Evolutionary conservation across 108 stramenopile species (phyloP), one percentile per base, ranked within the genome.

Genomic region (Nitzschia putrida): DNA sequence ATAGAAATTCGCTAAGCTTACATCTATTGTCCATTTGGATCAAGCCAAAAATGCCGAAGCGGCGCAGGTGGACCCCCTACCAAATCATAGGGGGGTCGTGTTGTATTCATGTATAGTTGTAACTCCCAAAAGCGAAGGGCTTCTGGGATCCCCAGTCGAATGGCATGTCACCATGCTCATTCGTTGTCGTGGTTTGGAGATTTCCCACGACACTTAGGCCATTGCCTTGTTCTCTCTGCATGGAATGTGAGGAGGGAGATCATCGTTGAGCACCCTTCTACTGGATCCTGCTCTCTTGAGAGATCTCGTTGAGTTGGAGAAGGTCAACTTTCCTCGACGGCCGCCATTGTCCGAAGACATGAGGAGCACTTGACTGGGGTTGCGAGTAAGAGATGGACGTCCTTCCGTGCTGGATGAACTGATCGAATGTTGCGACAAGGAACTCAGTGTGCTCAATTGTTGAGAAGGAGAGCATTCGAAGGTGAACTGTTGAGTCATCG

Each of bases 281-380:
- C 61, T 63, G 3, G 61, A 63, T 5, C 61, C 61, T 20, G 61
- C 61, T 24, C 61, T 18, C 23, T 63, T 63, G 22, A 63, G 23
- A 63, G 3, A 23, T 22, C 23, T 47, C 8, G 61, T 63, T 9
- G 61, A 63, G 10, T 41, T 63, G 0, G 61, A 24, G 52, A 37
- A 66, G 26, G 64, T 66, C 52, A 53, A 66, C 2, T 8, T 52
- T 53, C 64, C 64, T 66, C 50, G 25, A 29, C 64, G 29, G 25
- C 64, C 50, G 14, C 47, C 47, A 40, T 49, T 18, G 47, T 49
- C 47, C 18, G 47, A 49, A 2, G 18, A 18, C n/a, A 49, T 16
- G n/a, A 49, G 47, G 18, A 49, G 47, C 14, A 16, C 14, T 34
- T 34, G 29, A 49, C 47, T 49, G 2, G n/a, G 47, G 18, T 18